phyloP scores from a whole-genome alignment of 108 stramenopile species.

The Cylindrotheca fusiformis region DNA sequence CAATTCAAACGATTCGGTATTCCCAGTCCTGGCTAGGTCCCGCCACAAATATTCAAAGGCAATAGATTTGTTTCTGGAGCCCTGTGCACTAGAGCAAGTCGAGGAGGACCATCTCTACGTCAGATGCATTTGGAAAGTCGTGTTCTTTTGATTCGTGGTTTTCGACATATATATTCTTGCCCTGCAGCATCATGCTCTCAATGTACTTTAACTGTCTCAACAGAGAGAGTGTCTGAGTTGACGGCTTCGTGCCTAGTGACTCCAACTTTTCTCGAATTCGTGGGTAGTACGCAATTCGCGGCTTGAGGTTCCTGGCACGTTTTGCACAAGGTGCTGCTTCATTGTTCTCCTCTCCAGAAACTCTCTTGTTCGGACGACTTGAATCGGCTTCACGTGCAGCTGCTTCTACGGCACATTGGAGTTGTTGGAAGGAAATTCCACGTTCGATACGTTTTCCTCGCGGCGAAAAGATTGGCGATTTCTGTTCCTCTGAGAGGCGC shows the following conservation, averaged over 20 bases:
- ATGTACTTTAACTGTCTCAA: conserved; percentile 75
- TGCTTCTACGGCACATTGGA: too few relatives aligned
- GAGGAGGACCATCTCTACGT: conserved; percentile 82
- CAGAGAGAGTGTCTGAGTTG: conserved; percentile 57
- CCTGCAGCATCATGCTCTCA: conserved; percentile 64
- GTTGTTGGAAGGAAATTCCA: conserved; percentile 27
- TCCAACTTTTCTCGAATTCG: conserved; percentile 68
- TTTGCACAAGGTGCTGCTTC: conserved; percentile 47
- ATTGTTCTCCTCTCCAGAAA: conserved; percentile 39
- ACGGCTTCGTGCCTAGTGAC: conserved; percentile 46
- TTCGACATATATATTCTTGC: conserved; percentile 48
- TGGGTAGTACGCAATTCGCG: conserved; percentile 75
- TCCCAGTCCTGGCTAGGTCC: too few relatives aligned
- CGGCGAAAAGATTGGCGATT: too few relatives aligned
- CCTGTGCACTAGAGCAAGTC: conserved; percentile 70
- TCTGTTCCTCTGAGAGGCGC: too few relatives aligned
- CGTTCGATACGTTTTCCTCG: conserved; percentile 14
- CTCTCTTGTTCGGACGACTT: conserved; percentile 44
- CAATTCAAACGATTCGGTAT: too few relatives aligned
- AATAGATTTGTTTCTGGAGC: too few relatives aligned
- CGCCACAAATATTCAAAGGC: too few relatives aligned
- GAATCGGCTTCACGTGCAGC: conserved; percentile 31
- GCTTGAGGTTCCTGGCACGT: conserved; percentile 61
- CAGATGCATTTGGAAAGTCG: conserved; percentile 42
- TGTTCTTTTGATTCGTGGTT: conserved; percentile 14